Evolutionary conservation across 2,329 filamentous ascomycete genomes (phyloP), one percentile per base, ranked within the genome.

Genomic region (Fusarium sp.): DNA sequence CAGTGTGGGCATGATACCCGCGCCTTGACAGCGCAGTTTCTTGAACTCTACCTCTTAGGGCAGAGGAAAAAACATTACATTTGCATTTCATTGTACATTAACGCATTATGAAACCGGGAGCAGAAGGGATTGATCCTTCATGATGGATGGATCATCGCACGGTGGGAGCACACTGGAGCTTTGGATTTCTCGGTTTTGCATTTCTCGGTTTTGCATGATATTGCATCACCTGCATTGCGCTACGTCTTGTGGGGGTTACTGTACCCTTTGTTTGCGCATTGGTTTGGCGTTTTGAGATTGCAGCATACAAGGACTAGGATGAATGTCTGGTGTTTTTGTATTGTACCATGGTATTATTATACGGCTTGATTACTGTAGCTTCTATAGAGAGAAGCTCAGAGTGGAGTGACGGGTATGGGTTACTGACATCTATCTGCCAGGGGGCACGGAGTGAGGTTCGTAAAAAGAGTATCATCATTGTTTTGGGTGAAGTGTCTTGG

Each of bases 1-100:
- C 73, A 57, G n/a, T 32, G 60, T 58, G 77, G 75, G 78, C 75
- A 79, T 79, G 78, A 79, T 79, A 79, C 78, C 78, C 77, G 75
- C 77, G 77, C 75, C 64, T 66, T 64, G 68, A 54, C 66, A 73
- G 72, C 73, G 75, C 75, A 69, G 63, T 64, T 69, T 64, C 58
- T 75, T 75, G 38, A 54, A 68, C 57, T 61, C 62, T 60, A 25
- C 60, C 64, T 60, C n/a, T 42, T 28, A 64, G 64, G 64, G 65
- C 33, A 35, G 54, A 64, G 63, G 50, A 60, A 60, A 49, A 67
- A 54, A 58, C 61, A 32, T 40, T 23, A 50, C 32, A 57, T 71
- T 71, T 69, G 65, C 66, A 71, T 68, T 71, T 69, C 43, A 67
- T 47, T 78, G 76, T 78, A 78, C 60, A 78, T 71, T 78, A 77